Evolutionary conservation across 768 basidiomycete species (phyloP).

Genomic region (Hygrophoropsis aurantiaca): DNA sequence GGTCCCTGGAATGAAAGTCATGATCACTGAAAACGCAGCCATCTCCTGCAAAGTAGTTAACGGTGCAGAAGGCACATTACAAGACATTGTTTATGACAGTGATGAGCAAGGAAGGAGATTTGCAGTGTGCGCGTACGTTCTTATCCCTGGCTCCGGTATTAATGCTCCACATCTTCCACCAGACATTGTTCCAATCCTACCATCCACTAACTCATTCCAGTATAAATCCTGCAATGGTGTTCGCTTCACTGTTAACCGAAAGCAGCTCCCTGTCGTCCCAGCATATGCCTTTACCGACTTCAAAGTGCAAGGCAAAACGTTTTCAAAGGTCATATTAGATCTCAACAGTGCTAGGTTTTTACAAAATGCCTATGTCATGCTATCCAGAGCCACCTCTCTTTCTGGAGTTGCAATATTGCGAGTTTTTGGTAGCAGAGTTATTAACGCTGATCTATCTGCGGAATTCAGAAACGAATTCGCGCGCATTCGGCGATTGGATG

Average conservation of each 20-base stretch:
- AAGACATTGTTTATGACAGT: background rate
- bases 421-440: too few relatives aligned
- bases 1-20: background rate
- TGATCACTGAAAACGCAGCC: background rate
- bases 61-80: background rate
- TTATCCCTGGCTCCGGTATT: background rate
- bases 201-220: background rate
- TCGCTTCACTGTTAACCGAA: too few relatives aligned
- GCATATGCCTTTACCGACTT: slow-evolving; percentile 45
- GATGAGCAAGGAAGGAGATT: background rate
- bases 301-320: slow-evolving; percentile 39
- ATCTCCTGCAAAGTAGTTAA: background rate
- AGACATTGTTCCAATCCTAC: background rate
- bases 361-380: too few relatives aligned
- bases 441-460: too few relatives aligned
- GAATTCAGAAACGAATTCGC: too few relatives aligned
- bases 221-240: too few relatives aligned
- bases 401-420: too few relatives aligned
- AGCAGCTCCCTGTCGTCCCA: too few relatives aligned
- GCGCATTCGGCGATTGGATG: too few relatives aligned
- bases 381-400: too few relatives aligned
- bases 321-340: slow-evolving; percentile 34
- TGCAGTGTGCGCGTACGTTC: background rate
- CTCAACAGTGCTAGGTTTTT: slow-evolving; percentile 21
- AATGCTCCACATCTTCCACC: background rate